A percentile compares a stretch with the other conserved stretches of the same genome.
phyloP scores from a whole-genome alignment of 148 eudicot species.

The Cornus controversa region DNA sequence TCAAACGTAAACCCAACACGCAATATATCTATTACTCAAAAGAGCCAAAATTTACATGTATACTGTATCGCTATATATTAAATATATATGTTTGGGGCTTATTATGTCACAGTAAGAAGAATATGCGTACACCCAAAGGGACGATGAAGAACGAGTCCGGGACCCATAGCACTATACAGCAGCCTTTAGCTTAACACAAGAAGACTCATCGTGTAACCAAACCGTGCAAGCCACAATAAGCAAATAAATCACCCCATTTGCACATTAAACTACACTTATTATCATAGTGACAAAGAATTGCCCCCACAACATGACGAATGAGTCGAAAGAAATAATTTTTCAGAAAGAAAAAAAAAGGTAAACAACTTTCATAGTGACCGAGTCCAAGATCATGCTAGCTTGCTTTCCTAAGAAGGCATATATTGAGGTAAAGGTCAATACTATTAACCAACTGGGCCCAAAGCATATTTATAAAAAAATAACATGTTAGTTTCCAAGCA shows the following conservation, averaged over 20 bases:
- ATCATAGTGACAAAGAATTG: neutral
- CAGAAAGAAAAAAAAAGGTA: neutral
- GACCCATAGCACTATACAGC: neutral
- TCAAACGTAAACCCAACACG: neutral
- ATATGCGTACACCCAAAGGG: slow-evolving; percentile 9
- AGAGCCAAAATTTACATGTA: too few species aligned
- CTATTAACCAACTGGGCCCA: neutral
- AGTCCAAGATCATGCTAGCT: neutral
- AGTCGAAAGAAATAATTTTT: neutral
- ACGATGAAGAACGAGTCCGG: neutral
- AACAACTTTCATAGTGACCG: neutral
- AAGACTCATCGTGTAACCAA: slow-evolving; percentile 9
- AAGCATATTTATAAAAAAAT: neutral
- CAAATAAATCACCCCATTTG: neutral
- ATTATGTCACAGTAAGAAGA: neutral
- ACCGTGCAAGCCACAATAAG: slow-evolving; percentile 18
- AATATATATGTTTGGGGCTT: neutral
- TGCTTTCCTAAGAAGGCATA: neutral
- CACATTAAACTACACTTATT: neutral
- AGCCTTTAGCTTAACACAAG: slow-evolving; percentile 31
- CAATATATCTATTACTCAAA: too few species aligned
- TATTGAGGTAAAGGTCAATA: neutral
- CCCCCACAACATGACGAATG: neutral
- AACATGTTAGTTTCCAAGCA: neutral
- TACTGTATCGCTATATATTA: too few species aligned